Percentiles rank a stretch among this genome's conserved stretches.
These are phyloP conservation scores for Bipolaris sorokiniana DNA, from an alignment of 2,329 filamentous ascomycete species.

Conservation along the genomic window DNA sequence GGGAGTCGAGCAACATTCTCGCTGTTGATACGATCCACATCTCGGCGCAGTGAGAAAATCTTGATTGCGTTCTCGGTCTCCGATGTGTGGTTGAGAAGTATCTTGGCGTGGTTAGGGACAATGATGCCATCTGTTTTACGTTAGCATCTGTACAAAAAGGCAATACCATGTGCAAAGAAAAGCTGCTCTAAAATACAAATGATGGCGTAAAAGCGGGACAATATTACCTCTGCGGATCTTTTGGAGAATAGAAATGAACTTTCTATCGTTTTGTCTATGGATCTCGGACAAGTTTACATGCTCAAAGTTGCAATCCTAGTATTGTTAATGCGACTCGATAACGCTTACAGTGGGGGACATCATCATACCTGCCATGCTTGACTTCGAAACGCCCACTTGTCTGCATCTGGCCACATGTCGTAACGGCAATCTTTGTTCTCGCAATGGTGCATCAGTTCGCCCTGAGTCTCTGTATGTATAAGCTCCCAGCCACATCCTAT, in stretches of 20 bases:
- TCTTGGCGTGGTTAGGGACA: constrained; percentile 44
- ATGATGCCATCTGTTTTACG: constrained; percentile 34
- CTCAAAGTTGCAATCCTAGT: constrained; percentile 57
- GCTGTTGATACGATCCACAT: constrained; percentile 45
- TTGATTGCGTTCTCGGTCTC: constrained; percentile 53
- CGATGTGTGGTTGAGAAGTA: constrained; percentile 56
- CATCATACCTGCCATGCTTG: constrained; percentile 55
- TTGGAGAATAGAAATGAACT: constrained; percentile 63
- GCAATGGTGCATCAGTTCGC: constrained; percentile 19
- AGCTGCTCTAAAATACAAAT: not conserved
- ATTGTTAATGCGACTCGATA: constrained; percentile 5
- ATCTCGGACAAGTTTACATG: constrained; percentile 62
- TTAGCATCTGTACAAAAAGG: constrained; percentile 5
- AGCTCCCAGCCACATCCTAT: constrained; percentile 55
- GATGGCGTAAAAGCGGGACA: not conserved
- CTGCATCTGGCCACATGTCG: constrained; percentile 50
- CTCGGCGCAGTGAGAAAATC: constrained; percentile 52
- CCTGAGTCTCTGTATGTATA: constrained; percentile 14
- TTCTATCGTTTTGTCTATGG: constrained; percentile 62
- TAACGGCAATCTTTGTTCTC: constrained; percentile 37
- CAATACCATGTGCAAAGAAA: too few relatives aligned
- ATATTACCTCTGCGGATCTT: constrained; percentile 59
- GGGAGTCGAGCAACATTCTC: constrained; percentile 42
- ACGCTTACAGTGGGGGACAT: not conserved
- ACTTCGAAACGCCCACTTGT: constrained; percentile 68